phyloP scores from a whole-genome alignment of 176 grass and related monocot genomes.

The Ensete ventricosum region DNA sequence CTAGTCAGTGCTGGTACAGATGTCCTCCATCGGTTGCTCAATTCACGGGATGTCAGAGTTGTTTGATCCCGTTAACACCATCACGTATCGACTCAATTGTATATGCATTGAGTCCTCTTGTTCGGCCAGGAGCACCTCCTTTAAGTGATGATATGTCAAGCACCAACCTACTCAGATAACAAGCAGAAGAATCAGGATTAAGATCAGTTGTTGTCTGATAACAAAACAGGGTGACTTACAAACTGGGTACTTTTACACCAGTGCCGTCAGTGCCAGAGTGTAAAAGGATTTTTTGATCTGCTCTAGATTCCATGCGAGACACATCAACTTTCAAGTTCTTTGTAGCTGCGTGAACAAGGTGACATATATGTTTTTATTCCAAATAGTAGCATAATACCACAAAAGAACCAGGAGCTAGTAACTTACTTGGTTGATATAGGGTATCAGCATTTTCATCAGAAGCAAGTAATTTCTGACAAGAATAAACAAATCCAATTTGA shows the following conservation, averaged over 20 bases:
- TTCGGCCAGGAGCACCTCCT: slow-evolving; percentile 69
- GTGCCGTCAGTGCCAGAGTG: slow-evolving; percentile 35
- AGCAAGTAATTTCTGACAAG: slow-evolving; percentile 54
- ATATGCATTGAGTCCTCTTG: slow-evolving; percentile 42
- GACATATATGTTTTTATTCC: neutral
- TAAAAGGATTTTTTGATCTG: slow-evolving; percentile 45
- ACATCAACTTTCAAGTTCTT: slow-evolving; percentile 24
- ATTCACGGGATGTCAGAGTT: slow-evolving; percentile 3
- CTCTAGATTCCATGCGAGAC: slow-evolving; percentile 30
- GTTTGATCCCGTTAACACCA: neutral
- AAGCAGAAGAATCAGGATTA: neutral
- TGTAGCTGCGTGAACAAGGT: slow-evolving; percentile 25
- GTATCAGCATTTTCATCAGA: slow-evolving; percentile 39
- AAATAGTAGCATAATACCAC: neutral
- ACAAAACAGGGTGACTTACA: slow-evolving; percentile 23
- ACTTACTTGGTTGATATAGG: slow-evolving; percentile 44
- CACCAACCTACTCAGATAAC: slow-evolving; percentile 22
- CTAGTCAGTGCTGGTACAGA: neutral
- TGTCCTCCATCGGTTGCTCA: neutral
- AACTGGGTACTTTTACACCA: slow-evolving; percentile 31
- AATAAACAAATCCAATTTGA: slow-evolving; percentile 18
- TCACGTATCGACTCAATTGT: neutral
- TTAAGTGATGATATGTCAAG: slow-evolving; percentile 49
- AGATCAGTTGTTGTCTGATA: slow-evolving; percentile 8
- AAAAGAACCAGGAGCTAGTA: slow-evolving; percentile 4